phyloP scores from a whole-genome alignment of 176 grass and related monocot genomes.

The Alloteropsis semialata region DNA sequence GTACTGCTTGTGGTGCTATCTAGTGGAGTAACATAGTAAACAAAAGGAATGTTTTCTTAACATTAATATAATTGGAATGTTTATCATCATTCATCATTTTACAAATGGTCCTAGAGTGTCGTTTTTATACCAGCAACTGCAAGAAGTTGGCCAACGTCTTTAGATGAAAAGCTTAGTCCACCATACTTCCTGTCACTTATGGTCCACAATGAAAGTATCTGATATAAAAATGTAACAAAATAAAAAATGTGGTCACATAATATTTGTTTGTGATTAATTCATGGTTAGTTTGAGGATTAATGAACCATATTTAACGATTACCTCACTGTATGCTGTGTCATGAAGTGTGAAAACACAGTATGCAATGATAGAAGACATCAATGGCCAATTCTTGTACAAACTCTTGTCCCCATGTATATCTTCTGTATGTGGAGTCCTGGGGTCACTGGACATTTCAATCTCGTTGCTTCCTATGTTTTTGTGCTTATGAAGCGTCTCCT shows the following conservation, averaged over 20 bases:
- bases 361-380: constrained; percentile 69
- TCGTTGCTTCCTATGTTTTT: background rate
- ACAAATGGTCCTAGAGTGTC: background rate
- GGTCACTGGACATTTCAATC: constrained; percentile 9
- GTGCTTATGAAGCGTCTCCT: constrained; percentile 91
- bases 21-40: background rate
- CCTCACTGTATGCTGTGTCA: constrained; percentile 82
- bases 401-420: constrained; percentile 24
- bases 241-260: background rate
- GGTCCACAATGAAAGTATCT: constrained; percentile 83
- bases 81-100: background rate
- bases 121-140: constrained; percentile 48
- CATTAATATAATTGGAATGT: background rate
- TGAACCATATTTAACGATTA: constrained; percentile 9
- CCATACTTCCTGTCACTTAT: constrained; percentile 59
- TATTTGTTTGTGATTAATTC: background rate
- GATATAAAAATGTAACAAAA: background rate
- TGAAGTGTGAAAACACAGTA: constrained; percentile 75
- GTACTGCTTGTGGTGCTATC: background rate
- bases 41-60: background rate
- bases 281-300: background rate
- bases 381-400: constrained; percentile 69
- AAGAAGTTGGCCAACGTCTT: constrained; percentile 63
- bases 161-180: constrained; percentile 59
- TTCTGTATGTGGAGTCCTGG: constrained; percentile 12